phyloP scores from a whole-genome alignment of 192 early-diverging fungal genomes.

The Borealophlyctis nickersoniae region DNA sequence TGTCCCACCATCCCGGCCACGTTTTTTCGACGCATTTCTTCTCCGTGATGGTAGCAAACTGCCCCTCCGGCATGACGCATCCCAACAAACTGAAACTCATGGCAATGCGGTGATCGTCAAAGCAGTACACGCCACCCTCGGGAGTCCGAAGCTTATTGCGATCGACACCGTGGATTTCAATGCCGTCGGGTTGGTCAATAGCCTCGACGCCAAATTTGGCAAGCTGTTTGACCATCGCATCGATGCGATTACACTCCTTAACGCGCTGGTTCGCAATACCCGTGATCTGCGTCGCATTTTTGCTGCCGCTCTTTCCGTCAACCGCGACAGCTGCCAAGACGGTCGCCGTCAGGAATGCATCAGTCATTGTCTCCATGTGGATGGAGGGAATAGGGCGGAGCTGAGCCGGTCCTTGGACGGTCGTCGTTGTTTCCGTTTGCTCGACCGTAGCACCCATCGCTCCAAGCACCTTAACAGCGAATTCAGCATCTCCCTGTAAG shows the following conservation, averaged over 20 bases:
- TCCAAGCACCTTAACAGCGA: slow-evolving; percentile 76
- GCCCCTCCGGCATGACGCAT: slow-evolving; percentile 65
- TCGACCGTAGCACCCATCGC: slow-evolving; percentile 91
- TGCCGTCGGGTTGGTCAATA: slow-evolving; percentile 84
- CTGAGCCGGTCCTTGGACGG: slow-evolving; percentile 78
- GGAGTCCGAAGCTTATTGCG: slow-evolving; percentile 53
- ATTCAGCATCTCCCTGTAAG: slow-evolving; percentile 88
- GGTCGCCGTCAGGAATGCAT: slow-evolving; percentile 94
- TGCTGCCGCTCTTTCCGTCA: slow-evolving; percentile 27
- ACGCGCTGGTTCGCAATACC: slow-evolving; percentile 98
- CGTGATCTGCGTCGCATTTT: slow-evolving; percentile 75
- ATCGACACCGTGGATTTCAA: slow-evolving; percentile 72
- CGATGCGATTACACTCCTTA: slow-evolving; percentile 98
- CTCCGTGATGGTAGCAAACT: slow-evolving; percentile 62
- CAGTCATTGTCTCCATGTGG: slow-evolving; percentile 99
- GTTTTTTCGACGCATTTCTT: slow-evolving; percentile 99
- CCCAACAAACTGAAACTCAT: slow-evolving; percentile 93
- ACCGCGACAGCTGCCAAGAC: slow-evolving; percentile 86
- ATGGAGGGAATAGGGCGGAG: slow-evolving; percentile 71
- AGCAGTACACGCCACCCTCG: slow-evolving; percentile 78
- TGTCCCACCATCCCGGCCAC: slow-evolving; percentile 99
- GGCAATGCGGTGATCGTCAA: slow-evolving; percentile 97
- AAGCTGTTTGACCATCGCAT: slow-evolving; percentile 92
- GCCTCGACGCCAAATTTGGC: slow-evolving; percentile 82
- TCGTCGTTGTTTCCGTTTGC: slow-evolving; percentile 86